Conservation (phyloP, 1,139 yeast genomes). For the Wickerhamomyces sp. region DNA sequence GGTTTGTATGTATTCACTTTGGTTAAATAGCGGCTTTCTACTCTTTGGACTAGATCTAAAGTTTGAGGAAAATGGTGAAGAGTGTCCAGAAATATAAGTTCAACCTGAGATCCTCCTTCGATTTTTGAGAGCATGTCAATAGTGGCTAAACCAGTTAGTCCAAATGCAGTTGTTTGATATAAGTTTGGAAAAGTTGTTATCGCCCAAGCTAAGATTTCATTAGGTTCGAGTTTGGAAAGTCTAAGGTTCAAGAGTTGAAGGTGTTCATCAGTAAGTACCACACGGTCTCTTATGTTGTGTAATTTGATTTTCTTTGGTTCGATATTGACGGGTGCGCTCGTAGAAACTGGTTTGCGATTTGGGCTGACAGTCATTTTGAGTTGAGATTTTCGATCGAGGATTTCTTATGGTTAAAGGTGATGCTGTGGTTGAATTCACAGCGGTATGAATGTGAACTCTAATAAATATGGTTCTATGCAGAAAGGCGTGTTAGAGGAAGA, state of each 20-base stretch:
- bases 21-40: slow-evolving; percentile 51
- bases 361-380: slow-evolving; percentile 1
- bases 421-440: no score
- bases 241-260: slow-evolving; percentile 58
- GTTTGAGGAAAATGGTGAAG: slow-evolving; percentile 94
- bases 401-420: no score
- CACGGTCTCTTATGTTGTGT: slow-evolving; percentile 19
- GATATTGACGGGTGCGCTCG: no score
- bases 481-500: no score
- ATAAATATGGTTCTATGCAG: no score
- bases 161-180: slow-evolving; percentile 92
- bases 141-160: slow-evolving; percentile 86
- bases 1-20: slow-evolving; percentile 54
- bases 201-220: slow-evolving; percentile 80
- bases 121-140: slow-evolving; percentile 75
- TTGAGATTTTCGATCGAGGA: no score
- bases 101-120: slow-evolving; percentile 42
- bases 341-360: no score
- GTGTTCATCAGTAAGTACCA: slow-evolving; percentile 42
- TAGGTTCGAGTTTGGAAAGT: slow-evolving; percentile 53
- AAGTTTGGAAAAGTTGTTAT: slow-evolving; percentile 72
- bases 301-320: slow-evolving; percentile 1
- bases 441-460: no score
- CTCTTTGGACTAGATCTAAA: slow-evolving; percentile 58
- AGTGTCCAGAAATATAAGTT: slow-evolving; percentile 84